Evolutionary conservation across 1,284 basidiomycete genomes (phyloP), one percentile per base, ranked within the genome.

Genomic region (Ceraceosorus bombacis): DNA sequence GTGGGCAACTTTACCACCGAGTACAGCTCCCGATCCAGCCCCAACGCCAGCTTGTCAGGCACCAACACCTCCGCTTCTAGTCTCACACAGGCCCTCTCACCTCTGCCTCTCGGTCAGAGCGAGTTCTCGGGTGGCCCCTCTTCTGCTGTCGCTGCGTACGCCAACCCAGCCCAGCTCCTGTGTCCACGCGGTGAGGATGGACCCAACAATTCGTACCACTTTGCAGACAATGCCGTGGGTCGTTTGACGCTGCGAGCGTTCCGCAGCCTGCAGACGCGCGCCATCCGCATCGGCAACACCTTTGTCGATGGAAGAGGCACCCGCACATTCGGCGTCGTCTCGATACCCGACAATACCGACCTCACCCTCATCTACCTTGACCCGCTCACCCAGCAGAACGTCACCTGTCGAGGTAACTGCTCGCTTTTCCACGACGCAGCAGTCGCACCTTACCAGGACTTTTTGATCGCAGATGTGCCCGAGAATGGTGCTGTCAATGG

Each of bases 231-330:
- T 17, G 85, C 81, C 51, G 85, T 87, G 1, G 82, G 87, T 43
- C 83, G 94, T 66, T 74, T 80, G 49, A 90, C 88, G 37, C 81
- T 90, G 46, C 82, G 87, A 54, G 83, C 86, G 49, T 88, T 88
- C 76, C 81, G 84, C 40, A 86, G 83, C 70, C 83, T 88, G 63
- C 84, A 82, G 58, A 87, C 84, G 2, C 85, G 82, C 57, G 94
- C 93, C 8, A 78, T 97, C 53, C 85, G 94, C 50, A 80, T 98
- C 48, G 91, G 90, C 39, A 97, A 98, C 80, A 92, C 90, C 0
- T 89, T 92, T 76, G 81, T 86, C 63, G 80, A 83, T 54, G 85
- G 86, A 51, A 85, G 88, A 64, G 88, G 90, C 17, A 92, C 92
- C 0, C 88, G 84, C 15, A 83, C 82, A 2, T 98, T 98, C 78